Evolutionary conservation across 2,329 filamentous ascomycete genomes (phyloP).

Genomic region (Fusarium pseudonygamai): DNA sequence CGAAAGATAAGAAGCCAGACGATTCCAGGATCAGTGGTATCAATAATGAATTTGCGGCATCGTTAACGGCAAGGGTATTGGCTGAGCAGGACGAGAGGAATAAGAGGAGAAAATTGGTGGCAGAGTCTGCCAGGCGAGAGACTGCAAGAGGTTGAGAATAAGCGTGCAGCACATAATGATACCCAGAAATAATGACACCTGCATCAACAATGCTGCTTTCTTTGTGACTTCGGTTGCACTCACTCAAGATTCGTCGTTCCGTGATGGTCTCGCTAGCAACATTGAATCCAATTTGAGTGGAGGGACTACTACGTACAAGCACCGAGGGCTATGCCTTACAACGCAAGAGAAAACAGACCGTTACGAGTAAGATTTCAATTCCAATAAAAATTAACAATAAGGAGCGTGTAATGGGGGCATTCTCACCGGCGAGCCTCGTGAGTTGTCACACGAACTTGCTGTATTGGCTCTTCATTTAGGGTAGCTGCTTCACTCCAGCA

Average conservation of each 20-base stretch:
- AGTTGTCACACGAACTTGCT: neutral
- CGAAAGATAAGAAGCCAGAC: constrained; percentile 51
- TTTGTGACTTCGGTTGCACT: neutral
- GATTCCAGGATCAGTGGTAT: constrained; percentile 67
- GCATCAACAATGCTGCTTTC: neutral
- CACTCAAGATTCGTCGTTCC: too few relatives aligned
- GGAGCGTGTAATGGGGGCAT: rapidly evolving
- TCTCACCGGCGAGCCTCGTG: too few relatives aligned
- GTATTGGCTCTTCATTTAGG: neutral
- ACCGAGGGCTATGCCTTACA: rapidly evolving
- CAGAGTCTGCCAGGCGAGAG: constrained; percentile 29
- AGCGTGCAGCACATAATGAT: constrained; percentile 27
- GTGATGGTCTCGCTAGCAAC: rapidly evolving
- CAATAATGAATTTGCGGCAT: constrained; percentile 88
- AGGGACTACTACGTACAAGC: neutral
- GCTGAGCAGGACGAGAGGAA: constrained; percentile 86
- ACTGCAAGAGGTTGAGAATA: constrained; percentile 27
- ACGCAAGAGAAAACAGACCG: neutral
- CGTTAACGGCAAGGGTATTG: constrained; percentile 84
- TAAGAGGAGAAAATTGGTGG: constrained; percentile 76
- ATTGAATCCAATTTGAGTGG: neutral
- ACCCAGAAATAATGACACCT: constrained; percentile 17
- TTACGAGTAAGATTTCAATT: rapidly evolving
- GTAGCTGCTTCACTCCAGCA: neutral
- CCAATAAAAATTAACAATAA: rapidly evolving